phyloP scores from a whole-genome alignment of 495 filamentous ascomycete species.

The Penicillium flavigenum region DNA sequence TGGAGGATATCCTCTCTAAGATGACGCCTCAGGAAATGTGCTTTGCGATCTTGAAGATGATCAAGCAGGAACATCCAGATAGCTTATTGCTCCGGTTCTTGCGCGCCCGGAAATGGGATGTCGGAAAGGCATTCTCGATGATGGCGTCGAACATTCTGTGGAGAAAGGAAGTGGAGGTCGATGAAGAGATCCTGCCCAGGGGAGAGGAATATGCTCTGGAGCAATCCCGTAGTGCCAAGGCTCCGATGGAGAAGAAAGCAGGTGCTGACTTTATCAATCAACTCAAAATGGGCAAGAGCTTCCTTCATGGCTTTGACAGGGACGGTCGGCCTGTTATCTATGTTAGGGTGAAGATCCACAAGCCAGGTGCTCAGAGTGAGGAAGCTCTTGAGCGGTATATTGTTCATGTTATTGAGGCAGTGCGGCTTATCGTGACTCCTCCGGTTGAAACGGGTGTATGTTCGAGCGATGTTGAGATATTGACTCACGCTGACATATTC shows the following conservation, averaged over 20 bases:
- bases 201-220: conserved; percentile 65
- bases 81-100: conserved; percentile 81
- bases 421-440: conserved; percentile 65
- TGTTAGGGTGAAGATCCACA: conserved; percentile 75
- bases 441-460: conserved; percentile 82
- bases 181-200: conserved; percentile 70
- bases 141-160: conserved; percentile 82
- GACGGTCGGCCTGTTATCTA: conserved; percentile 75
- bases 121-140: conserved; percentile 86
- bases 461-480: conserved; percentile 13
- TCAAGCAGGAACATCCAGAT: conserved; percentile 63
- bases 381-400: conserved; percentile 76
- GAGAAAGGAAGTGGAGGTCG: conserved; percentile 76
- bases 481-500: conserved; percentile 3
- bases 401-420: conserved; percentile 83
- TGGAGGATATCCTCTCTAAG: conserved; percentile 20
- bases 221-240: conserved; percentile 47
- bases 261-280: conserved; percentile 77
- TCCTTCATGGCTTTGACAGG: conserved; percentile 78
- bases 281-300: conserved; percentile 81
- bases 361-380: conserved; percentile 76
- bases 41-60: conserved; percentile 28
- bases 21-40: conserved; percentile 30
- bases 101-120: conserved; percentile 86
- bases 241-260: conserved; percentile 55